Evolutionary conservation across 257 asterid genomes (phyloP), one percentile per base, ranked within the genome.

Genomic region (Solanum pimpinellifolium): DNA sequence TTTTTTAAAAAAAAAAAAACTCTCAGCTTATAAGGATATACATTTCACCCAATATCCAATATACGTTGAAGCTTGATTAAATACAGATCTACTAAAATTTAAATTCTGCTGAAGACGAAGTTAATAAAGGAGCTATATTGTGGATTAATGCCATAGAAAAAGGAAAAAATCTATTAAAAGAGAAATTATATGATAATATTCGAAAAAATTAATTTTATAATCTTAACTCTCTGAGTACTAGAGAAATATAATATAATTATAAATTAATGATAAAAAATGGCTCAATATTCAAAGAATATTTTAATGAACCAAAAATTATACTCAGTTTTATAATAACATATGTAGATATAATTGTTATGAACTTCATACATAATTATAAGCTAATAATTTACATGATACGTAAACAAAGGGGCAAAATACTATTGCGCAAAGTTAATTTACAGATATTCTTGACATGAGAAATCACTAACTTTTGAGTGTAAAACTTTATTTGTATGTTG

Each of bases 1-100:
- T 33, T 33, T 3, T 33, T 33, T 33, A 4, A 0, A 0, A 6
- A 0, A 16, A 12, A 46, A 16, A 18, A 6, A 18, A 18, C 2
- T 18, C 3, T 20, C 23, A 56, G n/a, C n/a, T 21, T 56, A 56
- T 18, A 18, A 56, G 0, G 11, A 10, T 4, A 56, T 7, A 23
- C 18, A 56, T 6, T 52, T 52, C 21, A 52, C 4, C 1, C 9
- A 1, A 0, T 52, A 52, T 52, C 7, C 62, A 18, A 52, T 52
- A 16, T 0, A 52, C 10, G 18, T 6, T 52, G 4, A 52, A 18
- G 4, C 0, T 56, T 56, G 11, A 56, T 56, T 7, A 56, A 56
- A 56, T 56, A 6, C 4, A 18, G 16, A 49, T 49, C 3, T 16
- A 49, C 23, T 16, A 6, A 49, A 3, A 0, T 15, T 49, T 6